Base-by-base conservation (phyloP, 345 rosid species). In the Eucalyptus fibrosa region DNA sequence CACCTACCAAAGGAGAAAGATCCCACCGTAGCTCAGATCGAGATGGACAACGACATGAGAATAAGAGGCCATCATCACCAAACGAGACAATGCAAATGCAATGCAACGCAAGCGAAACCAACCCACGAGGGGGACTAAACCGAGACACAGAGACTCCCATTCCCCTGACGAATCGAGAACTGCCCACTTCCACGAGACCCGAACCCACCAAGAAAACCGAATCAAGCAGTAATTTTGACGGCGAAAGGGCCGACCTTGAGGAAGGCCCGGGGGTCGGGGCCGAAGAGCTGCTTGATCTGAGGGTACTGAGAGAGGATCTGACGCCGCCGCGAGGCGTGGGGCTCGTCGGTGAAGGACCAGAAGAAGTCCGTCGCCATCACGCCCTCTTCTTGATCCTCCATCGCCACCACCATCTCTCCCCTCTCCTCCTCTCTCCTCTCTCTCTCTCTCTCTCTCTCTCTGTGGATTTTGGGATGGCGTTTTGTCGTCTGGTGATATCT, bases 301-400 rank as follows among this genome's bases (percentile, higher is more conserved):
- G 99, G 99, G 91, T 96, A 93, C 40, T 92, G 92, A 92, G 98
- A 97, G 92, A 96, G 97, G 94, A 97, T 97, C 94, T 95, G 97
- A 56, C 94, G 92, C 87, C 99, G 89, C 86, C 99, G 92, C 2
- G 97, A 93, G 88, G 98, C 94, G 59, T 96, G 98, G 90, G 99
- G 99, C 92, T 97, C 99, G 87, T 96, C 99, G 1, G 96, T 96
- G 55, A 95, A 97, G 30, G 99, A 97, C 99, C 99, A 96, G 91
- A 96, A 97, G 93, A 97, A 96, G 88, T 96, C 98, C 5, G 93
- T 90, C 8, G 97, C 98, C 99, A 96, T 93, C 34, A 93, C 96
- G 82, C 90, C 97, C 89, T 91, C 94, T 47, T 91, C 91, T 14
- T 91, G 88, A 50, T 87, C 90, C 67, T 89, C 90, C 82, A 21